Conservation (phyloP, 1,139 yeast species). For the Geotrichum cucujoidarum region DNA sequence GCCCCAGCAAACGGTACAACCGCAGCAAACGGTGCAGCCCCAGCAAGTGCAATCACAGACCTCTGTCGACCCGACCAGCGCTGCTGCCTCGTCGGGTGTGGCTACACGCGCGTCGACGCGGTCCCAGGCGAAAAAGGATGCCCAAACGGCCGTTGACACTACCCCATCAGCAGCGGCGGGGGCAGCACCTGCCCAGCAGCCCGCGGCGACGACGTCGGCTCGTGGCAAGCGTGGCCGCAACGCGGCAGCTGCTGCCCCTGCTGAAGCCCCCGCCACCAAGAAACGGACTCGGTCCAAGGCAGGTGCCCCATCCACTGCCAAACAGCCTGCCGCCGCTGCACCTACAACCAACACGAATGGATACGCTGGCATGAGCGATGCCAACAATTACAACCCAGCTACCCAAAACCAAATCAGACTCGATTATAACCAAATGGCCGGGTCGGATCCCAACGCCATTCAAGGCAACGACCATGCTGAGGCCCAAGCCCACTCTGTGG, state of each 20-base stretch:
- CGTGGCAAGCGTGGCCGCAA: neutral
- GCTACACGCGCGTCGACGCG: neutral
- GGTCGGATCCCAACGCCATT: conserved; percentile 18
- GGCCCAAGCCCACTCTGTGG: conserved; percentile 52
- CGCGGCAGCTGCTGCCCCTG: neutral
- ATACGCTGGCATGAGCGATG: neutral
- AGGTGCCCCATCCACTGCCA: conserved; percentile 13
- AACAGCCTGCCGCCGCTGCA: neutral
- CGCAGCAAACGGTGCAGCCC: neutral
- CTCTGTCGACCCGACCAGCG: too few species aligned
- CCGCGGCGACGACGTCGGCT: neutral
- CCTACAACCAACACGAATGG: neutral
- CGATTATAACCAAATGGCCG: conserved; percentile 23
- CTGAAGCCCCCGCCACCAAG: neutral
- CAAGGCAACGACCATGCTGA: conserved; percentile 20
- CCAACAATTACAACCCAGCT: too few species aligned
- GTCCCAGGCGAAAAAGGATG: neutral
- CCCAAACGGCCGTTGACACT: too few species aligned
- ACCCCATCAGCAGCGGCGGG: too few species aligned
- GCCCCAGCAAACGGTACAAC: conserved; percentile 4
- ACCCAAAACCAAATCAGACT: conserved; percentile 20
- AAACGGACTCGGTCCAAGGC: neutral
- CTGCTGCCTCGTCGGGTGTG: too few species aligned
- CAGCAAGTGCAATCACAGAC: neutral
- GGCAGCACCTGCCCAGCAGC: neutral